Evolutionary conservation across 306 rosid genomes (phyloP), one percentile per base, ranked within the genome.

Genomic region (Arachis stenosperma): DNA sequence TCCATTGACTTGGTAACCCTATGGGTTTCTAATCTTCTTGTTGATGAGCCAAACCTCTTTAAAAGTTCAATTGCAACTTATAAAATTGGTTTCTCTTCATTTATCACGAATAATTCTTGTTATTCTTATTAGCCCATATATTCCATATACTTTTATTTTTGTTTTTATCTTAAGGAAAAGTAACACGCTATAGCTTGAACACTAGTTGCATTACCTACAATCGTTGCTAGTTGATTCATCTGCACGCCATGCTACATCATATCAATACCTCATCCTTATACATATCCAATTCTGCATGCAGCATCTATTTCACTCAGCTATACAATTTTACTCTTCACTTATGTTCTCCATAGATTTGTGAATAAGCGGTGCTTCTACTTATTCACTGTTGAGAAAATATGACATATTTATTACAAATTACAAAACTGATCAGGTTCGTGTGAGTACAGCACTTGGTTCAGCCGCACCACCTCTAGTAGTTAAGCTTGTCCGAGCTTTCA

Each of bases 401-500:
- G 71, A 66, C 74, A 72, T 22, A 72, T 22, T 22, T 22, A 51
- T 56, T 77, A 27, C 60, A 50, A 47, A 29, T 73, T 69, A 46
- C 54, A 61, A 81, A 65, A 78, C 71, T 55, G 56, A 84, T 75
- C 87, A 95, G 99, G 98, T 91, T 65, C 87, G 82, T 85, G 97
- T 95, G 50, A 88, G 62, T 83, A 91, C 97, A 4, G 96, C 84
- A 69, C 92, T 95, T 81, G 98, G 99, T 75, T 92, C 98, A 79
- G 81, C 79, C 86, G 92, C 93, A 52, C 98, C 99, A 59, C 88
- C 88, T 74, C 79, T 92, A 73, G 83, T 88, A 8, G 99, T 91
- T 84, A 95, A 88, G 83, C 85, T 95, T 71, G 87, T 88, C 65
- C 85, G 51, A 83, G 97, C 90, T 58, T 83, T 84, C 75, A 81